Percentiles rank a stretch among this genome's conserved stretches.
Conservation (phyloP, 345 rosid species). For the Moricandia moricandioides region DNA sequence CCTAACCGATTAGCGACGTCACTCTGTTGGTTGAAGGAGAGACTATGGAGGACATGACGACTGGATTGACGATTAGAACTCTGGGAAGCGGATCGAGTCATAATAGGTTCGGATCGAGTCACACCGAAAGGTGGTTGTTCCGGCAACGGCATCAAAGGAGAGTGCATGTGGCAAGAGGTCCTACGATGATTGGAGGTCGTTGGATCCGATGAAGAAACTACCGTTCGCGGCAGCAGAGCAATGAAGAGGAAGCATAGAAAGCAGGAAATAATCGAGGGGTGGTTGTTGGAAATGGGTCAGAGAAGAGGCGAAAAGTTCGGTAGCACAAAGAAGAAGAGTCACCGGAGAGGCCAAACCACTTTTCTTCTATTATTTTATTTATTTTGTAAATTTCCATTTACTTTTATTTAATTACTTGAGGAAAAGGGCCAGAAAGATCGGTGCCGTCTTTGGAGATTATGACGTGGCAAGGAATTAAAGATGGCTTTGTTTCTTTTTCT, state of each 20-base stretch:
- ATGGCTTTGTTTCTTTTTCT: too few relatives aligned
- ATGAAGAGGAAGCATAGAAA: background rate
- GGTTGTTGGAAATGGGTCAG: slow-evolving; percentile 31
- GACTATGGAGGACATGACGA: slow-evolving; percentile 27
- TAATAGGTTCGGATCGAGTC: slow-evolving; percentile 34
- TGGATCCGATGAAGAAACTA: slow-evolving; percentile 12
- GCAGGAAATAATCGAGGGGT: background rate
- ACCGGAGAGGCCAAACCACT: slow-evolving; percentile 26
- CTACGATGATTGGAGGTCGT: background rate
- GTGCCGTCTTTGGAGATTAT: background rate
- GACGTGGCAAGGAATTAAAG: background rate
- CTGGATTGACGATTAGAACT: slow-evolving; percentile 15
- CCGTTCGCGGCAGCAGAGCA: slow-evolving; percentile 9
- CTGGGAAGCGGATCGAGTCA: slow-evolving; percentile 33
- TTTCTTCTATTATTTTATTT: background rate
- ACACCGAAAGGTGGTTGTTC: slow-evolving; percentile 29
- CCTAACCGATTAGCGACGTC: background rate
- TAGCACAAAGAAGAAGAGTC: slow-evolving; percentile 19
- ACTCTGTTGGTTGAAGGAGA: slow-evolving; percentile 29
- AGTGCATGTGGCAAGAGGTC: slow-evolving; percentile 45
- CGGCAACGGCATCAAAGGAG: slow-evolving; percentile 42
- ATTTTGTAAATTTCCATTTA: background rate
- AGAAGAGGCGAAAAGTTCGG: slow-evolving; percentile 34
- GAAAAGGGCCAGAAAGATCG: background rate
- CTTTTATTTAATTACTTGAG: background rate